Base-by-base conservation (phyloP, 805 yeast genomes). In the Ogataea pilisensis region DNA sequence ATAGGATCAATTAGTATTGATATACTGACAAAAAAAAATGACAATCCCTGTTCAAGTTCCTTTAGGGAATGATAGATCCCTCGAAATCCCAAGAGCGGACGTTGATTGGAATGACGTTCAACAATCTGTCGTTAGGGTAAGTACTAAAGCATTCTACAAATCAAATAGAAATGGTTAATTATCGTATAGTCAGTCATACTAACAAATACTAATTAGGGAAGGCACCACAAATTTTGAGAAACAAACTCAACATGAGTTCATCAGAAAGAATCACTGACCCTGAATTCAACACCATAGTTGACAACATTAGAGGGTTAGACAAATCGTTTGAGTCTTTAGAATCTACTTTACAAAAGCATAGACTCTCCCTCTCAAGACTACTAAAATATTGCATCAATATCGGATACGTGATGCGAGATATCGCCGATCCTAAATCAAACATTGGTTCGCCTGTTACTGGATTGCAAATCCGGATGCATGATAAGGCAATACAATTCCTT, bases 251-350 rank as follows among this genome's bases (percentile, higher is more conserved):
- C 13, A 13, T 11, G 14, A 27, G 54, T 22, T 22, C 53, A 8
- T 57, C 57, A 2, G 50, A 53, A 5, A 54, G 46, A 32, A 68
- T 71, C 5, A 50, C 64, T 11, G 75, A 70, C 45, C 69, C 65
- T 37, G 67, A 62, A 20, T 67, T 66, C 41, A 66, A 68, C 26
- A 26, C 26, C 21, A 41, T 51, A 8, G 48, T 46, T 8, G 31
- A 34, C 2, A 43, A 44, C 13, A 43, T 53, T 27, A 49, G 42
- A 28, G 53, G 49, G 8, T 34, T 48, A 16, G 53, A 39, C 32
- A 42, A 33, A 31, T 35, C 35, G 11, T 50, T 50, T 39, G 51
- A 46, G 18, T 41, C 42, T 3, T 35, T 48, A 36, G 52, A 43
- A 17, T 20, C 42, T 33, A 46, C 46, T 19, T 30, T 42, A 19